Evolutionary conservation across 1,284 basidiomycete species (phyloP).

Genomic region (Laetiporus sulphureus): DNA sequence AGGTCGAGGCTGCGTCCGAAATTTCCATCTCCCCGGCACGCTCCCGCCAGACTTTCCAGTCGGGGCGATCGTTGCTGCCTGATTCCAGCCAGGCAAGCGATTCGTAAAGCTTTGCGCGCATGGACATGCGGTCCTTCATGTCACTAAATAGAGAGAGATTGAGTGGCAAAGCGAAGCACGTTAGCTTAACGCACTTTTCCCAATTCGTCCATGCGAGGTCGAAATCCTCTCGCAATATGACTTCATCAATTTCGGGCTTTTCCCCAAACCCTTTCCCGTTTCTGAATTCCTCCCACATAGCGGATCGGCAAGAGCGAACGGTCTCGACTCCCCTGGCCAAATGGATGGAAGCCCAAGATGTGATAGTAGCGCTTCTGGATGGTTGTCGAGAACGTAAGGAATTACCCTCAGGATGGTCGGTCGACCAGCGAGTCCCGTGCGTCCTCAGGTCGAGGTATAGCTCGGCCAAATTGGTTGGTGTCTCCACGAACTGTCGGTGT

Average conservation of each 20-base stretch:
- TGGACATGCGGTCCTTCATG: conserved; percentile 65
- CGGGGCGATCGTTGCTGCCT: conserved; percentile 36
- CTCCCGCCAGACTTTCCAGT: conserved; percentile 49
- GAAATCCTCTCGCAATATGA: conserved; percentile 49
- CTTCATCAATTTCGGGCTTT: conserved; percentile 5
- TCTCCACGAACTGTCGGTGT: conserved; percentile 1
- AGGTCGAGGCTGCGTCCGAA: conserved; percentile 8
- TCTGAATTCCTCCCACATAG: conserved; percentile 59
- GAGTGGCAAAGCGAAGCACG: neutral
- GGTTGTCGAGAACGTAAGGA: conserved; percentile 11
- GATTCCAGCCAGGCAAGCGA: conserved; percentile 50
- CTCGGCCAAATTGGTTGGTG: conserved; percentile 2
- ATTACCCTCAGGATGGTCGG: conserved; percentile 5
- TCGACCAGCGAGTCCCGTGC: conserved; percentile 8
- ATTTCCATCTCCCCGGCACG: conserved; percentile 11
- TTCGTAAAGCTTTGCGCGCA: conserved; percentile 42
- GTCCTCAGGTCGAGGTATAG: conserved; percentile 14
- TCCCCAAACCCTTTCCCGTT: conserved; percentile 31
- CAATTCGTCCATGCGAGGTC: conserved; percentile 62
- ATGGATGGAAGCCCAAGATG: conserved; percentile 53
- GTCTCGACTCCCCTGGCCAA: conserved; percentile 49
- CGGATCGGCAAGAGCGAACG: conserved; percentile 56
- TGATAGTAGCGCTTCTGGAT: conserved; percentile 16
- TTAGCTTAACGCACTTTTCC: conserved; percentile 45
- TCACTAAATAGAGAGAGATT: conserved; percentile 42